Evolutionary conservation across 1,284 basidiomycete species (phyloP).

Genomic region (Ustilago crameri): DNA sequence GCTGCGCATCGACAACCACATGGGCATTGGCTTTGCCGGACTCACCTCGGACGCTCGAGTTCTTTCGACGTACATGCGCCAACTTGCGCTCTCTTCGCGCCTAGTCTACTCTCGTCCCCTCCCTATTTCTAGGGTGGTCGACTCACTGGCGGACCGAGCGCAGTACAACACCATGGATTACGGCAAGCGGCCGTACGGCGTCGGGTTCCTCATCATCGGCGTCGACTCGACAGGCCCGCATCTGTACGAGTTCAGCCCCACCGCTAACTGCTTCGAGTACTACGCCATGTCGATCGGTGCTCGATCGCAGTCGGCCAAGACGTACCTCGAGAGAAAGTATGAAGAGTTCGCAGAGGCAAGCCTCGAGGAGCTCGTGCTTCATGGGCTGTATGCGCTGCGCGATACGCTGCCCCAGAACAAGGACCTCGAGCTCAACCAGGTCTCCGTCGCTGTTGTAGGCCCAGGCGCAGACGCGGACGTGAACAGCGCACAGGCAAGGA

Average conservation of each 20-base stretch:
- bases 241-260: conserved; percentile 96
- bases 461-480: conserved; percentile 64
- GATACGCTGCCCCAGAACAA: conserved; percentile 67
- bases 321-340: conserved; percentile 94
- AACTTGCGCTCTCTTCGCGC: conserved; percentile 93
- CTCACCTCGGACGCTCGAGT: conserved; percentile 98
- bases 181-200: conserved; percentile 95
- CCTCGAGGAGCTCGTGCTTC: conserved; percentile 56
- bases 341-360: conserved; percentile 75
- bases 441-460: conserved; percentile 64
- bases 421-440: conserved; percentile 62
- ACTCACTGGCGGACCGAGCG: conserved; percentile 95
- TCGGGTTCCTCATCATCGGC: conserved; percentile 97
- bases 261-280: conserved; percentile 97
- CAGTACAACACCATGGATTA: conserved; percentile 99
- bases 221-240: conserved; percentile 94
- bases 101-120: conserved; percentile 95
- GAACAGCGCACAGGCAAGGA: conserved; percentile 45
- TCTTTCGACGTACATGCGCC: conserved; percentile 90
- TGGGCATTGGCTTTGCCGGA: conserved; percentile 97
- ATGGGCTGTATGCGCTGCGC: conserved; percentile 64
- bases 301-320: conserved; percentile 96
- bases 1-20: conserved; percentile 98
- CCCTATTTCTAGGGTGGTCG: conserved; percentile 91
- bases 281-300: conserved; percentile 99